Conservation (phyloP, 2,329 filamentous ascomycete genomes). For the Aureobasidium namibiae region DNA sequence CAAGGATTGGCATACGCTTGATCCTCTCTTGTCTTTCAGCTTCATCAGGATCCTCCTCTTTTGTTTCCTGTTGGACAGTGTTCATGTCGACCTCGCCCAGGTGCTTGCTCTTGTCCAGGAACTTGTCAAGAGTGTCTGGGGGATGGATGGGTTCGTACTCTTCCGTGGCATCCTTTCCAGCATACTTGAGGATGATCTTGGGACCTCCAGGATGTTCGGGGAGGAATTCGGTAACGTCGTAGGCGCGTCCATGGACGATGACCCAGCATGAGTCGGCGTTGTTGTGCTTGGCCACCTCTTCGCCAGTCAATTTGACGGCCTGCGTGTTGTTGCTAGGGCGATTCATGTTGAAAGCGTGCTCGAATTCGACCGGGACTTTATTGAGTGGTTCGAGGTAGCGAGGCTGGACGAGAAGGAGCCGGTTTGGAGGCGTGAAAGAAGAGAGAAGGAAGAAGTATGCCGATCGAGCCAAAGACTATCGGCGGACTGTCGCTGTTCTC, state of each 20-base stretch:
- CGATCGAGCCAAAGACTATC: background rate
- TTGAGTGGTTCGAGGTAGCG: background rate
- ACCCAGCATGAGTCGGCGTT: conserved; percentile 83
- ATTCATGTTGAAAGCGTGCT: conserved; percentile 26
- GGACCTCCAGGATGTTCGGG: conserved; percentile 81
- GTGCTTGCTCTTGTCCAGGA: conserved; percentile 77
- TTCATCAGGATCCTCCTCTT: conserved; percentile 63
- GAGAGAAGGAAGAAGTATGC: background rate
- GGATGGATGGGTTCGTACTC: conserved; percentile 87
- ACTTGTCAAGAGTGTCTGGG: conserved; percentile 75
- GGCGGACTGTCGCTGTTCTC: background rate
- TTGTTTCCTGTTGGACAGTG: conserved; percentile 61
- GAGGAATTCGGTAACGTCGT: conserved; percentile 79
- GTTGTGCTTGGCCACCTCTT: conserved; percentile 65
- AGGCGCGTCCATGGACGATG: conserved; percentile 77
- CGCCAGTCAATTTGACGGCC: conserved; percentile 37
- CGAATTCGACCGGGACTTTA: background rate
- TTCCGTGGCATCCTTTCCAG: conserved; percentile 87
- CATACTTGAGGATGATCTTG: conserved; percentile 95
- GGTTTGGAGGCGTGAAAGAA: background rate
- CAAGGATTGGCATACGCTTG: conserved; percentile 69
- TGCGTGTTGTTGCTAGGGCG: conserved; percentile 34
- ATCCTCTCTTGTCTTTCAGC: conserved; percentile 57
- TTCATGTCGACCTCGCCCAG: conserved; percentile 82
- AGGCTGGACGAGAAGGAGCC: background rate